These are phyloP conservation scores for Penicillium oxalicum DNA, from an alignment of 2,329 filamentous ascomycete genomes.

Conservation along the genomic window DNA sequence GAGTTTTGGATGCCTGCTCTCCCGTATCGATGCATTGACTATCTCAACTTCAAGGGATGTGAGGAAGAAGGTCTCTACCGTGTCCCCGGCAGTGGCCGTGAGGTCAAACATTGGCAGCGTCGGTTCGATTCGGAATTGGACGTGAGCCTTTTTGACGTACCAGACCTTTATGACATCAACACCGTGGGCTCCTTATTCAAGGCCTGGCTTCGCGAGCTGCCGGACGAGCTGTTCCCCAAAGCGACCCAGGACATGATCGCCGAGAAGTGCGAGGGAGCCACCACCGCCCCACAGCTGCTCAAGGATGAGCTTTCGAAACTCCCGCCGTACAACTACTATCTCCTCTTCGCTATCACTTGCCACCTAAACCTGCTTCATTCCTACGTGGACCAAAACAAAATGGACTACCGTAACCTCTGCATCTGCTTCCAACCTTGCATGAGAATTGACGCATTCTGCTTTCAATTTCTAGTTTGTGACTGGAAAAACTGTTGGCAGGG, in stretches of 20 bases:
- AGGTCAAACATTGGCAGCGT: conserved; percentile 89
- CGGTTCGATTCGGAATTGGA: conserved; percentile 86
- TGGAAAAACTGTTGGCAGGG: conserved; percentile 98
- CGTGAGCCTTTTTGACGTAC: conserved; percentile 81
- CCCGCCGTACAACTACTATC: conserved; percentile 96
- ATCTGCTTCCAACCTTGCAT: conserved; percentile 97
- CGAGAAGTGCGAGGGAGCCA: conserved; percentile 70
- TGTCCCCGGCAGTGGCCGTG: conserved; percentile 80
- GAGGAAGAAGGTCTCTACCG: conserved; percentile 92
- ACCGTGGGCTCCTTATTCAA: conserved; percentile 96
- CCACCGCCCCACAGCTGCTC: conserved; percentile 74
- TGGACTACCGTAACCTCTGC: conserved; percentile 92
- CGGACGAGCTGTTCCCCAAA: conserved; percentile 88
- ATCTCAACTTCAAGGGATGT: conserved; percentile 87
- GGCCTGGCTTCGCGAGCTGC: conserved; percentile 89
- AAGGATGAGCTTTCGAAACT: conserved; percentile 88
- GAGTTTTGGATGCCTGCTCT: conserved; percentile 99
- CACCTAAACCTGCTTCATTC: conserved; percentile 87
- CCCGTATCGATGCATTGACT: conserved; percentile 93
- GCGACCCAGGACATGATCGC: conserved; percentile 72
- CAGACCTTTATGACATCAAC: conserved; percentile 90
- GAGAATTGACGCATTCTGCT: conserved; percentile 91
- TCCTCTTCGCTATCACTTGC: conserved; percentile 94
- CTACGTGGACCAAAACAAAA: conserved; percentile 93
- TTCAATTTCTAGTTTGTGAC: conserved; percentile 89